Percentiles rank a stretch among this genome's conserved stretches.
Conservation (phyloP, 768 basidiomycete genomes). For the Mycena metata region DNA sequence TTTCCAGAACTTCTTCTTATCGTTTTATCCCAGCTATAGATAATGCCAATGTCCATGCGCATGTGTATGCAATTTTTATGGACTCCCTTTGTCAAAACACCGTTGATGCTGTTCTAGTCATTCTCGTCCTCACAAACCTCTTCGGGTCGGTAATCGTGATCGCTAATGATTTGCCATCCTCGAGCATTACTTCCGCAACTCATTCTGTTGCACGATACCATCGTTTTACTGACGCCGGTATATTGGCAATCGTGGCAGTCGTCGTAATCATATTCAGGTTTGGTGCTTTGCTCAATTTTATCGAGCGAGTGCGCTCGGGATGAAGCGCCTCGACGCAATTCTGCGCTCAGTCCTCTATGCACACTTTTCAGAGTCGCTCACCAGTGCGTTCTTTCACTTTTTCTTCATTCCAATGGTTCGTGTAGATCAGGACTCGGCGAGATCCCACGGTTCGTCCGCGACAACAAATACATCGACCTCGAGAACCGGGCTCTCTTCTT, state of each 20-base stretch:
- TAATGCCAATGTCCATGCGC: slow-evolving; percentile 71
- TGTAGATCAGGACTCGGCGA: slow-evolving; percentile 69
- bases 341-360: slow-evolving; percentile 82
- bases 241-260: slow-evolving; percentile 64
- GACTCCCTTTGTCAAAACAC: too few relatives aligned
- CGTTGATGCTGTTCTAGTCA: slow-evolving; percentile 52
- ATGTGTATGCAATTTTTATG: too few relatives aligned
- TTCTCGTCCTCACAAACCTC: slow-evolving; percentile 63
- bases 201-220: too few relatives aligned
- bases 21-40: slow-evolving; percentile 60
- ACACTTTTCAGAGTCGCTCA: slow-evolving; percentile 82
- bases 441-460: slow-evolving; percentile 68
- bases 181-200: slow-evolving; percentile 72
- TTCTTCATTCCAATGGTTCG: too few relatives aligned
- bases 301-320: slow-evolving; percentile 76
- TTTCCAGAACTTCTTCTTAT: too few relatives aligned
- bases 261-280: slow-evolving; percentile 69
- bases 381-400: slow-evolving; percentile 50
- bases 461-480: slow-evolving; percentile 78
- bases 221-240: not conserved
- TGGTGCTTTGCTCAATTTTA: slow-evolving; percentile 78
- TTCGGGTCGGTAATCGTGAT: slow-evolving; percentile 68
- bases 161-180: too few relatives aligned
- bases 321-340: slow-evolving; percentile 75
- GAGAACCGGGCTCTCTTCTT: slow-evolving; percentile 81